Base-by-base conservation (phyloP, 2,329 filamentous ascomycete species). In the Fusarium piperis region DNA sequence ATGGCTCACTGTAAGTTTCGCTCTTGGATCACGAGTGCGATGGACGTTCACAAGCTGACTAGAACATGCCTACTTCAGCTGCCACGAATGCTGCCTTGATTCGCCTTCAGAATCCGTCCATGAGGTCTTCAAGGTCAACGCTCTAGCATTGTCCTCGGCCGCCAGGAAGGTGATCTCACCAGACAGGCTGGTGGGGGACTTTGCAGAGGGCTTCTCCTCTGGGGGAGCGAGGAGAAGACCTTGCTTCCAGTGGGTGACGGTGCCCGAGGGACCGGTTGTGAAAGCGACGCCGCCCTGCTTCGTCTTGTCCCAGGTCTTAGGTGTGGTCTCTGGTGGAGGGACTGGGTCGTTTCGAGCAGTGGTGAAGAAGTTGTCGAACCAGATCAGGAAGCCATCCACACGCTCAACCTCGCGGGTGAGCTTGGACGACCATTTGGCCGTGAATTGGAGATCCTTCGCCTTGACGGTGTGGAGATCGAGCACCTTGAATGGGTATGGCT, bases 361-460 rank as follows among this genome's bases (percentile, higher is more conserved):
- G 72, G 92, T 89, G 82, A 98, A 98, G 85, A 96, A 96, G 26
- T 92, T 95, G 80, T 98, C 95, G 79, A 98, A 98, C 94, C 95
- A 98, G 74, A 97, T 88, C 15, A 94, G 86, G 80, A 94, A 97
- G 6, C 94, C 95, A 78, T 98, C 94, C n/a, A 98, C 83, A 2
- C 86, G 84, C 66, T 93, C 90, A 62, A 92, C 84, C 67, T 92
- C 88, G 48, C 87, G 83, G 1, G 85, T 86, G 7, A 96, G 78
- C 16, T 84, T 87, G 11, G 90, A 87, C 61, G 87, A 79, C 84
- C 94, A 97, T 4, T 87, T 82, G 10, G 90, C 88, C 52, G 88
- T 89, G 83, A 98, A 98, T 16, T 89, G 87, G 18, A 98, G 85
- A 74, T 98, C 94, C 38, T 91, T 86, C 1, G 90, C 85, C 23